phyloP scores from a whole-genome alignment of 1,139 yeast species.

The Eremothecium cymbalariae region DNA sequence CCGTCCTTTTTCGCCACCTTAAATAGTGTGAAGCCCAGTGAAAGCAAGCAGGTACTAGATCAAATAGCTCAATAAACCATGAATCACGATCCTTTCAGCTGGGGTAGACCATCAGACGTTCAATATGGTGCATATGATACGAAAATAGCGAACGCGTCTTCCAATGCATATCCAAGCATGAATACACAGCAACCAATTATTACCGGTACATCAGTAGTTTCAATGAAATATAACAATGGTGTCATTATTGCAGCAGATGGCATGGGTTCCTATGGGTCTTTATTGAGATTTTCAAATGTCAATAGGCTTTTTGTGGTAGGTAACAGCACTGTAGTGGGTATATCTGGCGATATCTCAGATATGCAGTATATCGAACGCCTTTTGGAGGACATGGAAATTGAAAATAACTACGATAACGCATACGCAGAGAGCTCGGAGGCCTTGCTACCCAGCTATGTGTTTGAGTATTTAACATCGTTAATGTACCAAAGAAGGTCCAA shows the following conservation, averaged over 20 bases:
- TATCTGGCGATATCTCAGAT: slow-evolving; percentile 93
- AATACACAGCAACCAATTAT: slow-evolving; percentile 92
- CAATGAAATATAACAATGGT: slow-evolving; percentile 84
- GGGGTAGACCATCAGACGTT: slow-evolving; percentile 91
- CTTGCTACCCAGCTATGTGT: slow-evolving; percentile 77
- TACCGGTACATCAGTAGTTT: slow-evolving; percentile 93
- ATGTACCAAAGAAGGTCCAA: slow-evolving; percentile 83
- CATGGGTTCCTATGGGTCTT: slow-evolving; percentile 88
- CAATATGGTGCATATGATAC: slow-evolving; percentile 74
- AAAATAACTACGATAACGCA: slow-evolving; percentile 65
- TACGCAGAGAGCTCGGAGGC: slow-evolving; percentile 52
- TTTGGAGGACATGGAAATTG: slow-evolving; percentile 69
- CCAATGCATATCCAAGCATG: slow-evolving; percentile 46
- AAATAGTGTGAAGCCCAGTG: too few relatives aligned
- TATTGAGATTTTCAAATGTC: slow-evolving; percentile 75
- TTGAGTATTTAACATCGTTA: slow-evolving; percentile 76
- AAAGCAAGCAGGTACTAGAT: too few relatives aligned
- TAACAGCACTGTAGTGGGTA: slow-evolving; percentile 76
- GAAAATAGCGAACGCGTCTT: slow-evolving; percentile 56
- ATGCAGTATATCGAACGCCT: slow-evolving; percentile 73
- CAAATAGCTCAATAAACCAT: too few relatives aligned
- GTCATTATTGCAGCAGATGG: slow-evolving; percentile 93
- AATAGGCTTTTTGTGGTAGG: slow-evolving; percentile 85
- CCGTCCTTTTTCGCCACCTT: too few relatives aligned
- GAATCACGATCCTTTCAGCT: slow-evolving; percentile 91